These are phyloP conservation scores for Aurinia saxatilis DNA, from an alignment of 345 rosid species.

Conservation along the genomic window DNA sequence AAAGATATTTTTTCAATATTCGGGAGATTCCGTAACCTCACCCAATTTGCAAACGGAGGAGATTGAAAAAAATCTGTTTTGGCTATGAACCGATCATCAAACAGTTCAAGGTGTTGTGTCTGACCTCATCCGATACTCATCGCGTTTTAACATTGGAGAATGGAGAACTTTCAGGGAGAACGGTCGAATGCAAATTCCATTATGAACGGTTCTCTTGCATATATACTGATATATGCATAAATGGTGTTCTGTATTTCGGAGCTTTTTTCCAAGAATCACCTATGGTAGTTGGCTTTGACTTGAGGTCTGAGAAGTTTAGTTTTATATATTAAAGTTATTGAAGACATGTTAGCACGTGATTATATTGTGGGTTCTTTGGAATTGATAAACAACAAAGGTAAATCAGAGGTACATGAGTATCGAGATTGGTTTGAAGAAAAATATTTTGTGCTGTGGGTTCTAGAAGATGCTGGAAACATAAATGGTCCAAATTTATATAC, in stretches of 20 bases:
- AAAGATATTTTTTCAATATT: too few relatives aligned
- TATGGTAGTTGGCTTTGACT: too few relatives aligned
- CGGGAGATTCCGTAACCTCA: too few relatives aligned
- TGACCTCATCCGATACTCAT: not conserved
- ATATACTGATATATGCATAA: not conserved
- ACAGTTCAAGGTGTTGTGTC: not conserved
- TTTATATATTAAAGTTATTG: not conserved
- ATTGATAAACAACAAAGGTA: slow-evolving; percentile 11
- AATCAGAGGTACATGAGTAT: not conserved
- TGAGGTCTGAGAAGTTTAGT: not conserved
- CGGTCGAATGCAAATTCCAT: not conserved
- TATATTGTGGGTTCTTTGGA: too few relatives aligned
- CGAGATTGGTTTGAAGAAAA: too few relatives aligned
- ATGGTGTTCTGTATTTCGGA: not conserved
- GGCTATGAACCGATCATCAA: too few relatives aligned
- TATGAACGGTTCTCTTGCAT: too few relatives aligned
- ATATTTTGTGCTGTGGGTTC: not conserved
- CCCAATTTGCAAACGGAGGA: too few relatives aligned
- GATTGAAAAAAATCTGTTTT: too few relatives aligned
- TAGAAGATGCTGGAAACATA: not conserved
- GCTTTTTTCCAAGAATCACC: too few relatives aligned
- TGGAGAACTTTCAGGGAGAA: not conserved
- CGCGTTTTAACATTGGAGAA: too few relatives aligned
- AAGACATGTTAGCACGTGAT: not conserved
- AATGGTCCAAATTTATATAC: not conserved